Percentiles rank a stretch among this genome's conserved stretches.
Conservation (phyloP, 1,139 yeast species). For the Candida glucosophila region DNA sequence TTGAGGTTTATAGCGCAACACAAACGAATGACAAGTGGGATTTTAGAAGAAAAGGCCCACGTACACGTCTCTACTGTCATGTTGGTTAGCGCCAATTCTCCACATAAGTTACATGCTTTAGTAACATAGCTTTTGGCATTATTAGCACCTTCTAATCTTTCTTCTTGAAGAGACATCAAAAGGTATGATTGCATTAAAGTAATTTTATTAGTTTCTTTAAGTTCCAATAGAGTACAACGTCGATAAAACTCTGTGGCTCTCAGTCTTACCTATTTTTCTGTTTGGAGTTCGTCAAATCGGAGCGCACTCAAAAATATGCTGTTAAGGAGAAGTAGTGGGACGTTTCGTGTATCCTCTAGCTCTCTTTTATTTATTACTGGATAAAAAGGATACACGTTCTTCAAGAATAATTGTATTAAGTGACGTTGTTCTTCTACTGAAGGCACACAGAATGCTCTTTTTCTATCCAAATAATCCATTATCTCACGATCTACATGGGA, state of each 20-base stretch:
- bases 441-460: slow-evolving; percentile 15
- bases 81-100: slow-evolving; percentile 11
- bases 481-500: slow-evolving; percentile 13
- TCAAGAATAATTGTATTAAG: slow-evolving; percentile 12
- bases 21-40: too few species aligned
- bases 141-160: slow-evolving; percentile 17
- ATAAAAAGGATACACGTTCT: slow-evolving; percentile 15
- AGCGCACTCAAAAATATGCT: slow-evolving; percentile 15
- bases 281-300: slow-evolving; percentile 9
- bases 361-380: slow-evolving; percentile 15
- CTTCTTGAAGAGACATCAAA: slow-evolving; percentile 18
- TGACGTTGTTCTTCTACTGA: slow-evolving; percentile 10
- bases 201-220: slow-evolving; percentile 17
- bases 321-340: slow-evolving; percentile 15
- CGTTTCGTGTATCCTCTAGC: slow-evolving; percentile 6
- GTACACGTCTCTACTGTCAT: too few species aligned
- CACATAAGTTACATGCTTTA: slow-evolving; percentile 17
- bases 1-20: too few species aligned
- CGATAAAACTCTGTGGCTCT: slow-evolving; percentile 12
- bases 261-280: slow-evolving; percentile 7
- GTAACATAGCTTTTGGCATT: slow-evolving; percentile 13
- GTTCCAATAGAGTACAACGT: slow-evolving; percentile 15
- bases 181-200: slow-evolving; percentile 16
- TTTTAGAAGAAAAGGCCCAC: too few species aligned
- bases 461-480: slow-evolving; percentile 9